Percentiles rank a stretch among this genome's conserved stretches.
Conservation (phyloP, 2,329 filamentous ascomycete species). For the Mycocentrospora acerina region DNA sequence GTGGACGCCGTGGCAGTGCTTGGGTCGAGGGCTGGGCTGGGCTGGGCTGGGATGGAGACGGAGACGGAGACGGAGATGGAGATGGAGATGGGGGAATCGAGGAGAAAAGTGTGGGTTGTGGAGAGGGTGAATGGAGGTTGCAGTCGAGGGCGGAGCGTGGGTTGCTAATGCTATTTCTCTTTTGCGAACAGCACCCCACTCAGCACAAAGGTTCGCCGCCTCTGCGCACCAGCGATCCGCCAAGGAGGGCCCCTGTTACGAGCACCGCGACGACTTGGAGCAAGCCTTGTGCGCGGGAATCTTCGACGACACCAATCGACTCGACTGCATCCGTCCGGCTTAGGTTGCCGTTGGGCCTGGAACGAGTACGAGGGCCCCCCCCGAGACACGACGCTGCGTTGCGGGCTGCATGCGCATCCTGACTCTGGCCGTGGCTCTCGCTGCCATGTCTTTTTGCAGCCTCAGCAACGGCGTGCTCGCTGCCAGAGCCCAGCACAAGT, state of each 20-base stretch:
- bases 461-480: constrained; percentile 1
- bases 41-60: constrained; percentile 3
- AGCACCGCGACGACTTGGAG: constrained; percentile 20
- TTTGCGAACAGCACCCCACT: constrained; percentile 24
- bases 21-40: constrained; percentile 1
- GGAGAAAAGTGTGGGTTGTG: constrained; percentile 16
- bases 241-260: constrained; percentile 26
- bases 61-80: constrained; percentile 8
- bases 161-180: constrained; percentile 29
- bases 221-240: constrained; percentile 27
- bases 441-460: not conserved
- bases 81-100: constrained; percentile 13
- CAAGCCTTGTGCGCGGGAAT: constrained; percentile 25
- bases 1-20: not conserved
- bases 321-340: constrained; percentile 8
- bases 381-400: not conserved
- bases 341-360: constrained; percentile 7
- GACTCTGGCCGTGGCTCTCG: not conserved
- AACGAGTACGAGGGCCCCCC: not conserved
- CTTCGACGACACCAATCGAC: constrained; percentile 12
- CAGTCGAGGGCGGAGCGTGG: constrained; percentile 12
- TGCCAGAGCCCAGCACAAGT: constrained; percentile 8
- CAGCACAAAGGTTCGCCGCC: constrained; percentile 24
- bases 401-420: not conserved
- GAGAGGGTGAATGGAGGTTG: constrained; percentile 17